Percentiles rank a stretch among this genome's conserved stretches.
Evolutionary conservation across 192 early-diverging fungal species (phyloP).

Genomic region (Backusella australiensis): DNA sequence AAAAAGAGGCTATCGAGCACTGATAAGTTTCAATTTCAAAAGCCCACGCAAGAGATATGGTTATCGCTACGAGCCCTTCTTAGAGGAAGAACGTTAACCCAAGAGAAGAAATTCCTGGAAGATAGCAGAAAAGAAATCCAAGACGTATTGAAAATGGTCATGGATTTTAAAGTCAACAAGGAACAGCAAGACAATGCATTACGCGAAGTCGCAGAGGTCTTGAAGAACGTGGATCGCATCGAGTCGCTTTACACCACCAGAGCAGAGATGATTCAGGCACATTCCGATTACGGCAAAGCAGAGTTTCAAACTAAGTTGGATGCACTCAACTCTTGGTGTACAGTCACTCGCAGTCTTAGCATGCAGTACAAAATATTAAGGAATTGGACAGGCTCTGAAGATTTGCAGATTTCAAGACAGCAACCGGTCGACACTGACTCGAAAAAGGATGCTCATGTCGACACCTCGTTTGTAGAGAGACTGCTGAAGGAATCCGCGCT

Average conservation of each 20-base stretch:
- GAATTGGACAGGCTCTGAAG: slow-evolving; percentile 80
- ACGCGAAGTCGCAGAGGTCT: slow-evolving; percentile 61
- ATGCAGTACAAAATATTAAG: slow-evolving; percentile 74
- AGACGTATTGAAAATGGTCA: slow-evolving; percentile 53
- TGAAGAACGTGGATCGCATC: slow-evolving; percentile 75
- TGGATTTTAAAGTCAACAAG: slow-evolving; percentile 51
- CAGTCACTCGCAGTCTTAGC: slow-evolving; percentile 65
- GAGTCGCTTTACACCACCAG: slow-evolving; percentile 79
- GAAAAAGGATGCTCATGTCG: slow-evolving; percentile 15
- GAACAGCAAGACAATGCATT: slow-evolving; percentile 41
- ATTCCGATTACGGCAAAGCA: slow-evolving; percentile 66
- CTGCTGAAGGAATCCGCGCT: slow-evolving; percentile 82
- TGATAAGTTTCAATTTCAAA: slow-evolving; percentile 45
- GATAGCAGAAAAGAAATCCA: slow-evolving; percentile 62
- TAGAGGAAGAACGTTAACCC: slow-evolving; percentile 54
- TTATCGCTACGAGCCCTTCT: slow-evolving; percentile 65
- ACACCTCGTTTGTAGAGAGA: slow-evolving; percentile 81
- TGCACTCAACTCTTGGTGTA: slow-evolving; percentile 77
- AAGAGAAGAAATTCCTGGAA: slow-evolving; percentile 69
- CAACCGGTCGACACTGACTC: neutral
- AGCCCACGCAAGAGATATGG: slow-evolving; percentile 63
- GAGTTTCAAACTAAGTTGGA: slow-evolving; percentile 68
- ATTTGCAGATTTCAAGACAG: slow-evolving; percentile 51
- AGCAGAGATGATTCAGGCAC: slow-evolving; percentile 53
- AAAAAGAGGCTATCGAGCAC: slow-evolving; percentile 65